These are phyloP conservation scores for Neoarthrinium moseri DNA, from an alignment of 2,329 filamentous ascomycete species.

Conservation along the genomic window DNA sequence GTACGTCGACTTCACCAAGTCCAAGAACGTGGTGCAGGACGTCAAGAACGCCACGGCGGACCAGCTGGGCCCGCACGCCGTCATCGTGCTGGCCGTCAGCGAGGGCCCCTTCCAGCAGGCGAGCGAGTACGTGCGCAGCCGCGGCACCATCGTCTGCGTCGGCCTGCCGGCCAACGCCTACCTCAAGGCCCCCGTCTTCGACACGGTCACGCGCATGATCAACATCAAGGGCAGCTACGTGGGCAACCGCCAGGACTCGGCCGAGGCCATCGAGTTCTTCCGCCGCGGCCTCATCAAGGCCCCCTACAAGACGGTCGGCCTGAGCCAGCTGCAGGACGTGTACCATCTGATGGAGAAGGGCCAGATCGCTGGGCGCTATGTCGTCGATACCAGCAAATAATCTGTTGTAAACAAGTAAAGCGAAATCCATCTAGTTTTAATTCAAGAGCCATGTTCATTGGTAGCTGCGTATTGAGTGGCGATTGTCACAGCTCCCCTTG, in stretches of 20 bases:
- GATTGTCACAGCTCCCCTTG: background rate
- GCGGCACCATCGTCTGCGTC: constrained; percentile 83
- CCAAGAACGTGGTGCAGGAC: constrained; percentile 76
- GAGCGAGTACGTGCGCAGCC: constrained; percentile 79
- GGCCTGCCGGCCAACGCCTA: constrained; percentile 80
- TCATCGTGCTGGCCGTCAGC: constrained; percentile 78
- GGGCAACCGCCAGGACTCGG: constrained; percentile 83
- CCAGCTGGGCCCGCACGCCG: constrained; percentile 82
- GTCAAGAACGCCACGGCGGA: constrained; percentile 80
- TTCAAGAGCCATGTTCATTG: no score
- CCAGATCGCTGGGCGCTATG: constrained; percentile 75
- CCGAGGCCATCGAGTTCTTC: constrained; percentile 91
- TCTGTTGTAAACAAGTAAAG: background rate
- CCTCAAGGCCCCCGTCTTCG: constrained; percentile 83
- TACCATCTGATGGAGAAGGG: constrained; percentile 72
- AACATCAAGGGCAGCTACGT: constrained; percentile 92
- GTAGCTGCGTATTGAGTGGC: no score
- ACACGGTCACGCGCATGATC: constrained; percentile 87
- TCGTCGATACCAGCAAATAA: constrained; percentile 71
- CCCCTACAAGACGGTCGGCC: constrained; percentile 81
- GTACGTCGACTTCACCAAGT: constrained; percentile 79
- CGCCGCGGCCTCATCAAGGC: constrained; percentile 78
- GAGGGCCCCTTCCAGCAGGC: constrained; percentile 98
- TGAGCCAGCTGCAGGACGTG: constrained; percentile 77
- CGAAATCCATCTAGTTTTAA: no score